Evolutionary conservation across 2,329 filamentous ascomycete species (phyloP).

Genomic region (Talaromyces sp.): DNA sequence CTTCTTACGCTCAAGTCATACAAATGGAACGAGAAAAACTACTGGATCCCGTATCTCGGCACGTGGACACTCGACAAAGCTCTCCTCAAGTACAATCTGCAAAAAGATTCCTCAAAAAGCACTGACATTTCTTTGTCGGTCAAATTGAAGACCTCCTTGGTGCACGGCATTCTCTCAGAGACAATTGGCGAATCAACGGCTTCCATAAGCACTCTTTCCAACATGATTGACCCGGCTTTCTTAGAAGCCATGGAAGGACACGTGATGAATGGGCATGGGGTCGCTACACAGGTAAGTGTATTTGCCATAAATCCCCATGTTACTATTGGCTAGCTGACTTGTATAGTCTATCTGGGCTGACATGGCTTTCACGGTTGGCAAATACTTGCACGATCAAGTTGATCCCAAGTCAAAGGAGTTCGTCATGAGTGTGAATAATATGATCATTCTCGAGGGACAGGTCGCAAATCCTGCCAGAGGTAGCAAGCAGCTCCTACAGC

Average conservation of each 20-base stretch:
- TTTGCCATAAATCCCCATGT: background rate
- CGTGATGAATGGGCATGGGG: slow-evolving; percentile 11
- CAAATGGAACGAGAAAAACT: slow-evolving; percentile 65
- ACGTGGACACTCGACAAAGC: slow-evolving; percentile 69
- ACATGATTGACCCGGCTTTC: slow-evolving; percentile 11
- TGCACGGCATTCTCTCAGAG: background rate
- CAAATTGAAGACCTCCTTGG: background rate
- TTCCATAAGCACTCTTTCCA: slow-evolving; percentile 7
- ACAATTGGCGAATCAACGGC: background rate
- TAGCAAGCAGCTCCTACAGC: slow-evolving; percentile 42
- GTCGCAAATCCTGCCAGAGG: slow-evolving; percentile 40
- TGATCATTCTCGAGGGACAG: slow-evolving; percentile 38
- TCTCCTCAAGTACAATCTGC: slow-evolving; percentile 30
- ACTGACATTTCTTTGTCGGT: background rate
- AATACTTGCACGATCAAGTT: slow-evolving; percentile 15
- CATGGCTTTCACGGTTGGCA: slow-evolving; percentile 19
- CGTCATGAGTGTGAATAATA: slow-evolving; percentile 16
- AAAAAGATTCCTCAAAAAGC: background rate
- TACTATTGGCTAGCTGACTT: background rate
- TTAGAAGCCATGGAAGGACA: slow-evolving; percentile 13
- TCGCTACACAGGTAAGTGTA: background rate
- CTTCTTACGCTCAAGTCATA: slow-evolving; percentile 55
- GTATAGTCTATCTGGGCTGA: slow-evolving; percentile 15
- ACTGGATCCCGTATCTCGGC: slow-evolving; percentile 68
- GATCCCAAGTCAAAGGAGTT: slow-evolving; percentile 5